Percentiles rank a stretch among this genome's conserved stretches.
phyloP scores from a whole-genome alignment of 257 asterid species.

The Misopates orontium region DNA sequence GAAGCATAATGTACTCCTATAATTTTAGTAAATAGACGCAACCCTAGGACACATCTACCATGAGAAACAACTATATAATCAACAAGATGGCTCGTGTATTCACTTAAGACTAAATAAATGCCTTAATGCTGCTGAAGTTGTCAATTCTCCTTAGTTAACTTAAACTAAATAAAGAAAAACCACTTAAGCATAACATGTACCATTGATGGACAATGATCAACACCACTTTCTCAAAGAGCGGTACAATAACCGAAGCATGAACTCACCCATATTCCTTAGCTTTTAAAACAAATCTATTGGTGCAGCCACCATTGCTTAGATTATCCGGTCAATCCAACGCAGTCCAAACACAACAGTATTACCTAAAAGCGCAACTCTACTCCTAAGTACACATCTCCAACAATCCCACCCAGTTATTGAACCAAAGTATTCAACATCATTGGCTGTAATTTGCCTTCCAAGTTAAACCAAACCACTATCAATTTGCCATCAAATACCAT shows the following conservation, averaged over 20 bases:
- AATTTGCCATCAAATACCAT: too few species aligned
- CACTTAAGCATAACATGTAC: not conserved
- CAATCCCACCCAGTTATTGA: not conserved
- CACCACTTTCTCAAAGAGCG: not conserved
- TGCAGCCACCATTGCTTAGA: not conserved
- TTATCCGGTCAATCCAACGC: not conserved
- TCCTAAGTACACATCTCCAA: not conserved
- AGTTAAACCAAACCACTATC: too few species aligned
- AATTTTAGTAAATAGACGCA: not conserved
- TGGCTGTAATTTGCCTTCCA: not conserved
- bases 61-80: not conserved
- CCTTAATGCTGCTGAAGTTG: not conserved
- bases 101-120: not conserved
- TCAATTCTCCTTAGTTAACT: not conserved
- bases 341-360: not conserved
- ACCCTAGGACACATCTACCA: not conserved
- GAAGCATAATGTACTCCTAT: not conserved
- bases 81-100: not conserved
- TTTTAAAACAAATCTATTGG: not conserved
- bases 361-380: not conserved
- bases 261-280: not conserved
- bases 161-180: not conserved
- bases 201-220: not conserved
- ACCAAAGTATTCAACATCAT: not conserved
- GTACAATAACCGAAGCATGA: constrained; percentile 5